Evolutionary conservation across 2,329 filamentous ascomycete species (phyloP), one percentile per base, ranked within the genome.

Genomic region (Teratosphaeria viscida): DNA sequence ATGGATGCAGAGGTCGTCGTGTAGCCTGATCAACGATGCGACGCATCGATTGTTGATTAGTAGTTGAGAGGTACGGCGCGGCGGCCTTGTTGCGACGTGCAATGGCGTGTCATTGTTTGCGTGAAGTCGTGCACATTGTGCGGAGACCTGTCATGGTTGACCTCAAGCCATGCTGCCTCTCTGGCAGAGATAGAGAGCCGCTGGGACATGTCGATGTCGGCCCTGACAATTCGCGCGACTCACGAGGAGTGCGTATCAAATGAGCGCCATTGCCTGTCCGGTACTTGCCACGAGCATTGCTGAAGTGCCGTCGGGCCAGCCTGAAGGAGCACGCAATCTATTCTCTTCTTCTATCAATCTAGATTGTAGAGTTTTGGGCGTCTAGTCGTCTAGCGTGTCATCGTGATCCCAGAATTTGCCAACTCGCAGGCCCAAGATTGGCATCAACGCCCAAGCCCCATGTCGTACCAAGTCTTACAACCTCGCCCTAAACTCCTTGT

Each of bases 401-500:
- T 8, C n/a, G 16, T 3, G 8, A 47, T 8, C 8, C 16, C 16
- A 49, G 16, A 23, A 23, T 19, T 10, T 11, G 19, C 43, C 16
- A 49, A 49, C n/a, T 49, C 5, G 43, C 43, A 10, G n/a, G 2
- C 14, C 43, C 8, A 7, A 49, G n/a, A 23, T 23, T 23, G 19
- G 10, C 16, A 6, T 1, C 32, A 56, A 37, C 7, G 32, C 14
- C 56, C 29, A 32, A 32, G 61, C 54, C 16, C n/a, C 53, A 62
- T 72, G 16, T 49, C 43, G 37, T 39, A 16, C 16, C 37, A 12
- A 5, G 11, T 19, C 32, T 47, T 11, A 78, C 63, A 78, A 62
- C 63, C 74, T 73, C 26, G 76, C 72, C 39, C 73, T 71, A 55
- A 72, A 72, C 59, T 70, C 70, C 63, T 71, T 67, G 59, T 77